phyloP scores from a whole-genome alignment of 352 stramenopile species.

The Phytophthora tentaculata region DNA sequence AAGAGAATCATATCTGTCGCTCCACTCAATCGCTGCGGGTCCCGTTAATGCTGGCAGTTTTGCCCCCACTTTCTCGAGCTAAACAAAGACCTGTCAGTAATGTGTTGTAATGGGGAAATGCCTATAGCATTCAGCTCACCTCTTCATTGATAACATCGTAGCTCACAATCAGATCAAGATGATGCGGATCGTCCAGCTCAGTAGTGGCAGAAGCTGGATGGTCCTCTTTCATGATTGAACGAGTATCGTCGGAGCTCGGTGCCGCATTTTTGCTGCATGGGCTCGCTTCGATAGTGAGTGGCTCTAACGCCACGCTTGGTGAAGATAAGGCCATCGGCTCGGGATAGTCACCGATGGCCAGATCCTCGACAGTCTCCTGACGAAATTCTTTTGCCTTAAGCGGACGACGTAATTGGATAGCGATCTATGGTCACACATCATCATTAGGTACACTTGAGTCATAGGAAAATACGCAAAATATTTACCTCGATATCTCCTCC shows the following conservation, averaged over 20 bases:
- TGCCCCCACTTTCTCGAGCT: constrained; percentile 73
- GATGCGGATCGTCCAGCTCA: constrained; percentile 49
- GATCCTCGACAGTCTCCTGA: constrained; percentile 47
- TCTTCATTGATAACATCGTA: constrained; percentile 90
- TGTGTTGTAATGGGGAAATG: not conserved
- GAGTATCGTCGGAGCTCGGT: not conserved
- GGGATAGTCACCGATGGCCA: constrained; percentile 67
- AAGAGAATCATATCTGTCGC: constrained; percentile 71
- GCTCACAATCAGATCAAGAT: constrained; percentile 79
- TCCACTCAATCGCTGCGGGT: constrained; percentile 39
- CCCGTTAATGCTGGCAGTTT: constrained; percentile 54
- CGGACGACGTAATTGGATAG: constrained; percentile 59
- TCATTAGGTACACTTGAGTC: constrained; percentile 6
- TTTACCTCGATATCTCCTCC: constrained; percentile 71
- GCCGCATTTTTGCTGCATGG: not conserved
- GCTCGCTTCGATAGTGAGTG: not conserved
- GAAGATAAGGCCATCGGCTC: constrained; percentile 19
- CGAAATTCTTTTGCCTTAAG: constrained; percentile 70
- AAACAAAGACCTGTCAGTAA: constrained; percentile 11
- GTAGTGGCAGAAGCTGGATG: constrained; percentile 2
- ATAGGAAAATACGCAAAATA: not conserved
- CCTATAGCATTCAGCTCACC: constrained; percentile 34
- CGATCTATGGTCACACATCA: constrained; percentile 43
- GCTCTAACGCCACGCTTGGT: constrained; percentile 21
- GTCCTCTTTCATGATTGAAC: not conserved